Conservation (phyloP, 805 yeast genomes). For the Lachancea waltii region DNA sequence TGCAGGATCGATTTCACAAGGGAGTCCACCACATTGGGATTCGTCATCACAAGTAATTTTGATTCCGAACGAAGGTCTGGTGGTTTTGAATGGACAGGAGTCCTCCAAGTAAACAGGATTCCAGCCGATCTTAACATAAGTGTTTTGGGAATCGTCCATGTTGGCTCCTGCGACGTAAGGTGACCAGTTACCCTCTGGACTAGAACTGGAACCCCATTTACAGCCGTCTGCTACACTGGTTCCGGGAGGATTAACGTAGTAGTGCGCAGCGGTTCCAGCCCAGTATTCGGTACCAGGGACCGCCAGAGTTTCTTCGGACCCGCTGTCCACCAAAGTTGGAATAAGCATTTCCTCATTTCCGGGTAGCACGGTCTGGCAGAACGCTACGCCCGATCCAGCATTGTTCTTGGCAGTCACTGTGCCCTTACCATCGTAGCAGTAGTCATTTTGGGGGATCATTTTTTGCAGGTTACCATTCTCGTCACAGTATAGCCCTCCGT, state of each 20-base stretch:
- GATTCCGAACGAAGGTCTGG: constrained; percentile 62
- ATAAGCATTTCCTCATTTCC: constrained; percentile 94
- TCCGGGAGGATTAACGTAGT: constrained; percentile 80
- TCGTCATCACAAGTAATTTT: constrained; percentile 67
- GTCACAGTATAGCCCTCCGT: constrained; percentile 81
- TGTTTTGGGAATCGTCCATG: constrained; percentile 60
- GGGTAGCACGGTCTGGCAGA: constrained; percentile 90
- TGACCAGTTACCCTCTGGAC: constrained; percentile 84
- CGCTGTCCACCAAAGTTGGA: constrained; percentile 62
- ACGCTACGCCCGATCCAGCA: constrained; percentile 58
- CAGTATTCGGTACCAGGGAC: constrained; percentile 83
- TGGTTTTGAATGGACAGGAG: constrained; percentile 45
- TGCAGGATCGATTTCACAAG: constrained; percentile 79
- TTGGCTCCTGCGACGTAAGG: constrained; percentile 93
- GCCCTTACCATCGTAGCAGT: constrained; percentile 75
- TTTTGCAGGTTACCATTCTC: constrained; percentile 58
- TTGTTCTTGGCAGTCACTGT: constrained; percentile 57
- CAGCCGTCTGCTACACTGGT: constrained; percentile 70
- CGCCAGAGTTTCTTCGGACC: constrained; percentile 50
- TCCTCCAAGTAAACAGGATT: constrained; percentile 75
- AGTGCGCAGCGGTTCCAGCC: constrained; percentile 84
- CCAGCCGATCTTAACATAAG: constrained; percentile 85
- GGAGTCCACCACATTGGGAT: constrained; percentile 61
- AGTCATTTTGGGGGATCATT: constrained; percentile 49
- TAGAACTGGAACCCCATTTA: constrained; percentile 67